Evolutionary conservation across 2,329 filamentous ascomycete species (phyloP), one percentile per base, ranked within the genome.

Genomic region (Chalaropsis ovoidea): DNA sequence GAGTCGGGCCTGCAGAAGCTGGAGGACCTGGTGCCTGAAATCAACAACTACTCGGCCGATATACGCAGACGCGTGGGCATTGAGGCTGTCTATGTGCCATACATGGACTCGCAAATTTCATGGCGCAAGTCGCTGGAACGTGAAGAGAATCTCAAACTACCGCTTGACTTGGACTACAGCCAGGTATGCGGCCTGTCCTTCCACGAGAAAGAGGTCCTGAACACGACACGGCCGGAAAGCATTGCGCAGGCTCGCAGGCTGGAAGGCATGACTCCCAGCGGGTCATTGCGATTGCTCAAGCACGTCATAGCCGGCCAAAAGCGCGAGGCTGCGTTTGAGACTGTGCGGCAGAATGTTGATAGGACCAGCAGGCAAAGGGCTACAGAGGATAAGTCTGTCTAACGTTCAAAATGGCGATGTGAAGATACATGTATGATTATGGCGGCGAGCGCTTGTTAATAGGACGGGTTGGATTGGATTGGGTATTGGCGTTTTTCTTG

Each of bases 161-260:
- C 93, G 0, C 70, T 79, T 0, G 85, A 91, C 69, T 74, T 97
- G 15, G 85, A 96, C 71, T 99, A 96, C 71, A 80, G 84, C 54
- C 71, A 75, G 13, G 81, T 99, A 0, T 78, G 81, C 42, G 91
- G 91, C 0, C 78, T 99, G 63, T 91, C 89, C 65, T 82, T 85
- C 45, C 91, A 90, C 67, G 94, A 97, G 77, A 86, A 83, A 74
- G 80, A 84, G 35, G 81, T 87, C 3, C 78, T 99, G 43, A 81
- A 82, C 67, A 77, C 79, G 1, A 88, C 90, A 0, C 79, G 84
- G 63, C 94, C 94, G 0, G 90, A 95, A 75, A 95, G 84, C 68
- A 79, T 99, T 24, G 93, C 90, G 0, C 94, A 96, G 80, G 93
- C 93, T 41, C 81, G 90, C 61, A 79, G 94, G 15, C 84, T 96